Evolutionary conservation across 2,329 filamentous ascomycete species (phyloP), one percentile per base, ranked within the genome.

Genomic region (Fusarium staphyleae): DNA sequence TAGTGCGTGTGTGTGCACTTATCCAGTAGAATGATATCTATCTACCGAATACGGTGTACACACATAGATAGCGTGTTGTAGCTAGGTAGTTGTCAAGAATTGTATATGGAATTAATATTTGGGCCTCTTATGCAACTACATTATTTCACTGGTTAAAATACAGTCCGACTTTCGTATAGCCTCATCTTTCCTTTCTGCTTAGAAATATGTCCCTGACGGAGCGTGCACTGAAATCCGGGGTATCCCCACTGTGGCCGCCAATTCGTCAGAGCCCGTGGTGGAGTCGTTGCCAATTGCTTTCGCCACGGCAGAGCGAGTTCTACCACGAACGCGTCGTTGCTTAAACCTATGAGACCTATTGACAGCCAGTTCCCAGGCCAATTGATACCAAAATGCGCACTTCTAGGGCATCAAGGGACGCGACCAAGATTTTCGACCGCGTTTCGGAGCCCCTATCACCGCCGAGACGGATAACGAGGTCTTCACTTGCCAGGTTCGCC

Each of bases 361-460:
- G 39, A 48, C 44, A 29, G 26, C 37, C 30, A 40, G 15, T 46
- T 45, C 12, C 28, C 34, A 37, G 7, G 19, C 13, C 48, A 50
- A 10, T 19, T 13, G 18, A 4, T 22, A 22, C 48, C 45, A 62
- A 30, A 10, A 87, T 86, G 84, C 77, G 80, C 34, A 82, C 83
- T 4, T 87, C 85, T 8, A 77, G 79, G 34, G 72, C 85, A 45
- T 85, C 84, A 8, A 78, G 78, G 64, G 84, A 87, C 22, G 83
- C 85, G 1, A 73, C 82, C 4, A 83, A 79, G 56, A 70, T 86
- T n/a, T 74, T 86, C 40, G 77, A 81, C 59, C 66, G 66, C 34
- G 56, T 52, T 28, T 39, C 57, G 2, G 56, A 57, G 11, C 48
- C 72, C 34, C 65, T 61, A 30, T 66, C 69, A 16, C 67, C 71